phyloP scores from a whole-genome alignment of 2,329 filamentous ascomycete species.

The Ceratocystis ficicola region DNA sequence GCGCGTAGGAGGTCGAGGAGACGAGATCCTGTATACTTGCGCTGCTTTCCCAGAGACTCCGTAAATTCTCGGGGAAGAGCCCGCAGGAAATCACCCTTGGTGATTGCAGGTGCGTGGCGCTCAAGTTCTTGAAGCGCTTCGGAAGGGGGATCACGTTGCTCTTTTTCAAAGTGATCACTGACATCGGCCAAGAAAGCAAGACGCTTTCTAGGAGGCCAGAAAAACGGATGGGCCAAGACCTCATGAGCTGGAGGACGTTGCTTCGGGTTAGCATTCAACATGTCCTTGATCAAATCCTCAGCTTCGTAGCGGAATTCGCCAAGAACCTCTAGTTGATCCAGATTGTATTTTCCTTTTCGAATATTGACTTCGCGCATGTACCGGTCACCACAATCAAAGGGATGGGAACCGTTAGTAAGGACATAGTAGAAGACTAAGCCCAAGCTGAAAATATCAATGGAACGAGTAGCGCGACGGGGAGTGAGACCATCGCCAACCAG shows the following conservation, averaged over 20 bases:
- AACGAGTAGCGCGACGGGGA: slow-evolving; percentile 70
- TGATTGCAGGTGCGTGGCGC: slow-evolving; percentile 39
- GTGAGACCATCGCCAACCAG: slow-evolving; percentile 35
- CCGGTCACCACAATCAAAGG: slow-evolving; percentile 84
- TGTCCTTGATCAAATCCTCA: slow-evolving; percentile 70
- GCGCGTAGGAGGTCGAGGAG: slow-evolving; percentile 81
- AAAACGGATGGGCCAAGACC: slow-evolving; percentile 89
- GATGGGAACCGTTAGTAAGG: slow-evolving; percentile 82
- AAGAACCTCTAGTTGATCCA: slow-evolving; percentile 58
- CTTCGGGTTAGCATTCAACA: slow-evolving; percentile 50
- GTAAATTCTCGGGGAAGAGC: slow-evolving; percentile 69
- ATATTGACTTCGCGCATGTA: slow-evolving; percentile 98
- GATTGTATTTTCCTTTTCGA: slow-evolving; percentile 70
- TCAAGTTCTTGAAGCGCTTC: slow-evolving; percentile 50
- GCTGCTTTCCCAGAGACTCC: slow-evolving; percentile 80
- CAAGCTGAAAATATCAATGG: slow-evolving; percentile 94
- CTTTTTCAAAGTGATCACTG: slow-evolving; percentile 91
- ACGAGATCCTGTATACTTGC: slow-evolving; percentile 77
- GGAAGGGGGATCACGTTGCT: slow-evolving; percentile 72
- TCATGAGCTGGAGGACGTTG: slow-evolving; percentile 58
- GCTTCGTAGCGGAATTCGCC: slow-evolving; percentile 81
- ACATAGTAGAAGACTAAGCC: slow-evolving; percentile 99
- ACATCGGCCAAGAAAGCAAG: slow-evolving; percentile 91
- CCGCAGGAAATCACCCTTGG: slow-evolving; percentile 64
- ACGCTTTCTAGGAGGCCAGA: slow-evolving; percentile 83